phyloP scores from a whole-genome alignment of 352 stramenopile genomes.

The Phytophthora nicotianae region DNA sequence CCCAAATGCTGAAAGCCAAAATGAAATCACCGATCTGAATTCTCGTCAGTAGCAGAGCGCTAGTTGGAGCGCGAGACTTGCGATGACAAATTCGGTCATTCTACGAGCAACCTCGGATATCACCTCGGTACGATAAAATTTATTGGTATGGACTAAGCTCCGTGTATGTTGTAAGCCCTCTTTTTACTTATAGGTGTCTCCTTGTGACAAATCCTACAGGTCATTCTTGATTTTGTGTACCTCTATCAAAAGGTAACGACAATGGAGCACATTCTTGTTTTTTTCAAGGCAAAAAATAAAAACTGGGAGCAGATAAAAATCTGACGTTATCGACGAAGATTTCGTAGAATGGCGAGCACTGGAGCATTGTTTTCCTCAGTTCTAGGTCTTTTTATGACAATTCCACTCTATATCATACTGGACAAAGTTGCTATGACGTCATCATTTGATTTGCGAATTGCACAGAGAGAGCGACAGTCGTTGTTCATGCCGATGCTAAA shows the following conservation, averaged over 20 bases:
- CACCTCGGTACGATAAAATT: background rate
- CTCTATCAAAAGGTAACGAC: conserved; percentile 13
- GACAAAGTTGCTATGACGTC: background rate
- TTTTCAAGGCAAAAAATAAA: conserved; percentile 32
- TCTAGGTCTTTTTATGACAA: conserved; percentile 8
- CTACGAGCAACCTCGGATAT: conserved; percentile 8
- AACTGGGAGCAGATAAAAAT: background rate
- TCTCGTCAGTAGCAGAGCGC: background rate
- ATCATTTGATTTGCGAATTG: background rate
- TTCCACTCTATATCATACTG: conserved; percentile 14
- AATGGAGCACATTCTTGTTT: conserved; percentile 14
- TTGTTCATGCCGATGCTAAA: background rate
- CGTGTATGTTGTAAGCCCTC: background rate
- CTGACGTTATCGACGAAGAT: conserved; percentile 12
- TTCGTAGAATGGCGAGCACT: conserved; percentile 4
- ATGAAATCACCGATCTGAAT: background rate
- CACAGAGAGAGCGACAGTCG: background rate
- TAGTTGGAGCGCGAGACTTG: background rate
- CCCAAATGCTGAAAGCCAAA: background rate
- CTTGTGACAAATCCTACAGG: conserved; percentile 23
- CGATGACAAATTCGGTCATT: background rate
- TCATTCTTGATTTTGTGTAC: conserved; percentile 22
- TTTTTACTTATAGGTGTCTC: background rate
- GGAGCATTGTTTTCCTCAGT: conserved; percentile 1
- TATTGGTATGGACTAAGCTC: background rate